Conservation (phyloP, 2,329 filamentous ascomycete species). For the Bimuria novae-zelandiae region DNA sequence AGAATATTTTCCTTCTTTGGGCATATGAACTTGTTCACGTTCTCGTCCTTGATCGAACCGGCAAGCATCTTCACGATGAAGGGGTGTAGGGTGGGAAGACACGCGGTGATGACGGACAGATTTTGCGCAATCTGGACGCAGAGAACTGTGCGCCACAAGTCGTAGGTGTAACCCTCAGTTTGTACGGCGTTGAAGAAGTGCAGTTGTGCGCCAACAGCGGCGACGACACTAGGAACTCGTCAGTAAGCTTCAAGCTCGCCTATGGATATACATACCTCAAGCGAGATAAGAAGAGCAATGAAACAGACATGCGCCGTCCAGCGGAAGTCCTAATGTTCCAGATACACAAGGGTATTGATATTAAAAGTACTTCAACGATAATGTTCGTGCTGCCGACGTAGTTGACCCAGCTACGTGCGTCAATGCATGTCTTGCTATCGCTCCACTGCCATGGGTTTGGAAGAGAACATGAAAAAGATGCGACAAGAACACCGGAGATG, state of each 20-base stretch:
- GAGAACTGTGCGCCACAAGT: slow-evolving; percentile 26
- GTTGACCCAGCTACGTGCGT: slow-evolving; percentile 31
- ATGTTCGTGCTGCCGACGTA: slow-evolving; percentile 36
- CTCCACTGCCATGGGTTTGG: slow-evolving; percentile 28
- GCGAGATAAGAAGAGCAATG: slow-evolving; percentile 27
- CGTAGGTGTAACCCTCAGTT: slow-evolving; percentile 17
- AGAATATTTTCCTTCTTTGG: not conserved
- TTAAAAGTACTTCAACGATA: slow-evolving; percentile 29
- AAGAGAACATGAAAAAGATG: slow-evolving; percentile 29
- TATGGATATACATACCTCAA: slow-evolving; percentile 22
- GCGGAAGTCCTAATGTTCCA: slow-evolving; percentile 31
- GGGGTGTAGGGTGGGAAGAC: slow-evolving; percentile 30
- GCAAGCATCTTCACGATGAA: slow-evolving; percentile 29
- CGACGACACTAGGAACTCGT: slow-evolving; percentile 24
- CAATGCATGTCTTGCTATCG: slow-evolving; percentile 21
- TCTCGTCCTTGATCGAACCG: slow-evolving; percentile 19
- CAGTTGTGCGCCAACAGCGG: slow-evolving; percentile 25
- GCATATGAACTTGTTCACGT: slow-evolving; percentile 10
- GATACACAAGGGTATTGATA: slow-evolving; percentile 33
- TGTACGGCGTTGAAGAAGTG: slow-evolving; percentile 26
- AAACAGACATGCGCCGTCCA: slow-evolving; percentile 30
- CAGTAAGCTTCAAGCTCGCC: not conserved
- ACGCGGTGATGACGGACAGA: slow-evolving; percentile 35
- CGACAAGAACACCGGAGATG: slow-evolving; percentile 29
- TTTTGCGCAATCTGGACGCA: slow-evolving; percentile 36